Evolutionary conservation across 805 yeast species (phyloP), one percentile per base, ranked within the genome.

Genomic region (Hanseniaspora nectarophila): DNA sequence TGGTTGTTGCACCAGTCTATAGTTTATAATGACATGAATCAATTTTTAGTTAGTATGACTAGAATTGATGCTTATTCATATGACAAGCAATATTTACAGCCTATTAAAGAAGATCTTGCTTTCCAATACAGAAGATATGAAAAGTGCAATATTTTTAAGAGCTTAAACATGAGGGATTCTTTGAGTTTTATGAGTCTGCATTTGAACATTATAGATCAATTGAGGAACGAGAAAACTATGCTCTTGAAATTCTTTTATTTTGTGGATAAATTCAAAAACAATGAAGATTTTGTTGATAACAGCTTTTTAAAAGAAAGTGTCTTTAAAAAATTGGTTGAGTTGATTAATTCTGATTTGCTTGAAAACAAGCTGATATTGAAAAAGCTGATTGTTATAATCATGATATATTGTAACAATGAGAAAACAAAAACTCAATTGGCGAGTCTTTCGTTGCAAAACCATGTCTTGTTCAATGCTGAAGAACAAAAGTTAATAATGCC

Each of bases 1-100:
- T 78, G 78, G 52, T 73, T 85, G 49, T 74, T 83, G 73, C 29
- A 51, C 10, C n/a, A 23, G 8, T 44, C 50, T 2, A 39, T 48
- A 18, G 26, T 12, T 4, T 5, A 8, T 13, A 13, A 15, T 18
- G 40, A 48, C 28, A 31, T 48, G 34, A 48, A 48, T 35, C 18
- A 16, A 5, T 48, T 43, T 43, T 13, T 48, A 5, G 9, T 15
- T 2, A 34, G 13, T 23, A 2, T 40, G 1, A 33, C 42, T 20
- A 26, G 8, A n/a, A n/a, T 26, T 23, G 18, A 26, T 2, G 23
- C 20, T 16, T 24, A 20, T 16, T n/a, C 32, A 21, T 13, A 15
- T 8, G 31, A 9, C 26, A 18, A n/a, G n/a, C 15, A 18, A 4
- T 49, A 49, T 34, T 49, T 49, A 29, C 53, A 49, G 20, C 53